These are phyloP conservation scores for Citrullus mucosospermus DNA, from an alignment of 306 rosid species.

Conservation along the genomic window DNA sequence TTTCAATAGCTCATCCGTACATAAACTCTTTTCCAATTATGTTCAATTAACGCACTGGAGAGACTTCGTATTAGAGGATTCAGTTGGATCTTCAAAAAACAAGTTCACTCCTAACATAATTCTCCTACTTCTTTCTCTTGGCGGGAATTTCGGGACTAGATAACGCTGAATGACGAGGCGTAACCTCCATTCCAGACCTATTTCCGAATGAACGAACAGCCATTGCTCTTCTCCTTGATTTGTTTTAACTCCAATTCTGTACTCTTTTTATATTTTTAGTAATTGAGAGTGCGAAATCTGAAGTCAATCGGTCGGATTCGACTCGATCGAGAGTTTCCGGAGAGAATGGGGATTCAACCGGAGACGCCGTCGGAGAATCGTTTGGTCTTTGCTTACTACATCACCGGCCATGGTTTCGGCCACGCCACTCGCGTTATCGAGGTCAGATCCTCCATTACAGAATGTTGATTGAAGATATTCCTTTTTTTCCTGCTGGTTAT, in stretches of 20 bases:
- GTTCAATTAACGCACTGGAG: background rate
- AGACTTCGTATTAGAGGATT: background rate
- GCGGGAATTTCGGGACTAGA: background rate
- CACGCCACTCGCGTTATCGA: slow-evolving; percentile 92
- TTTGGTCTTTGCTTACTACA: slow-evolving; percentile 81
- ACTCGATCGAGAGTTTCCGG: background rate
- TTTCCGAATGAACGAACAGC: background rate
- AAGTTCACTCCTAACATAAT: background rate
- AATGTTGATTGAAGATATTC: background rate
- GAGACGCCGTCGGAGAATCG: slow-evolving; percentile 55
- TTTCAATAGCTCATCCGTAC: too few species aligned
- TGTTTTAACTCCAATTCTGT: background rate
- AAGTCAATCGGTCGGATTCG: background rate
- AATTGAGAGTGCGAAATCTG: background rate
- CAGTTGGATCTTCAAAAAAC: background rate
- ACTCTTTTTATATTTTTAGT: background rate
- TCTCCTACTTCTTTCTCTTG: background rate
- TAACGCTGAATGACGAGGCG: background rate
- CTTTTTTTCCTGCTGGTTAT: background rate
- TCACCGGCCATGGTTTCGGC: slow-evolving; percentile 96
- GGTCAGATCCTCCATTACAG: slow-evolving; percentile 23
- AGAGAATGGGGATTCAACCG: slow-evolving; percentile 51
- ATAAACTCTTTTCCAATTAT: too few species aligned
- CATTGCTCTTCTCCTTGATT: background rate
- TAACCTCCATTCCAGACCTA: background rate